phyloP scores from a whole-genome alignment of 768 basidiomycete species.

The Rubroboletus satanas region DNA sequence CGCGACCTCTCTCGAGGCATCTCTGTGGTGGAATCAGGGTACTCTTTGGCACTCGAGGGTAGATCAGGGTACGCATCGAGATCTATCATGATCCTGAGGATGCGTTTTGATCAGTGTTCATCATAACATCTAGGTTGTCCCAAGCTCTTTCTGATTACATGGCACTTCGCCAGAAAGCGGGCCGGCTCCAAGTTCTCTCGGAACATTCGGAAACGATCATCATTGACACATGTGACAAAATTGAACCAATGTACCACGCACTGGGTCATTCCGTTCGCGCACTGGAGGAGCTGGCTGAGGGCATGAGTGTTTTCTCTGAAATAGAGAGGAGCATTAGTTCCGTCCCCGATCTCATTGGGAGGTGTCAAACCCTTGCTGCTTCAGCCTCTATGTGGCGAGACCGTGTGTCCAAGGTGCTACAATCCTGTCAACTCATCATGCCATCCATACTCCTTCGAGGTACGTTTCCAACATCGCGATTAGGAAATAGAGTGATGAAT shows the following conservation, averaged over 20 bases:
- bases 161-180: constrained; percentile 12
- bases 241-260: constrained; percentile 20
- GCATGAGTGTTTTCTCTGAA: constrained; percentile 32
- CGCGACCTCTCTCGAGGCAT: constrained; percentile 81
- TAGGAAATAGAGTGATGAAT: not conserved
- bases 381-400: constrained; percentile 30
- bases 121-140: constrained; percentile 13
- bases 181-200: constrained; percentile 21
- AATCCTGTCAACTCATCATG: constrained; percentile 19
- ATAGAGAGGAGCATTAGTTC: constrained; percentile 23
- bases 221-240: constrained; percentile 10
- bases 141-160: constrained; percentile 15
- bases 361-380: constrained; percentile 21
- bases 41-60: constrained; percentile 59
- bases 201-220: constrained; percentile 19
- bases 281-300: constrained; percentile 37
- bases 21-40: constrained; percentile 74
- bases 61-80: constrained; percentile 55
- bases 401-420: constrained; percentile 21
- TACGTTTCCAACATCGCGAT: constrained; percentile 15
- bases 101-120: not conserved
- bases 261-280: constrained; percentile 24
- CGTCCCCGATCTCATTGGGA: constrained; percentile 26
- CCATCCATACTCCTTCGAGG: constrained; percentile 37
- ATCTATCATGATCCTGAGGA: not conserved